These are phyloP conservation scores for Xerophyta viscosa DNA, from an alignment of 106 monocot genomes.

Conservation along the genomic window DNA sequence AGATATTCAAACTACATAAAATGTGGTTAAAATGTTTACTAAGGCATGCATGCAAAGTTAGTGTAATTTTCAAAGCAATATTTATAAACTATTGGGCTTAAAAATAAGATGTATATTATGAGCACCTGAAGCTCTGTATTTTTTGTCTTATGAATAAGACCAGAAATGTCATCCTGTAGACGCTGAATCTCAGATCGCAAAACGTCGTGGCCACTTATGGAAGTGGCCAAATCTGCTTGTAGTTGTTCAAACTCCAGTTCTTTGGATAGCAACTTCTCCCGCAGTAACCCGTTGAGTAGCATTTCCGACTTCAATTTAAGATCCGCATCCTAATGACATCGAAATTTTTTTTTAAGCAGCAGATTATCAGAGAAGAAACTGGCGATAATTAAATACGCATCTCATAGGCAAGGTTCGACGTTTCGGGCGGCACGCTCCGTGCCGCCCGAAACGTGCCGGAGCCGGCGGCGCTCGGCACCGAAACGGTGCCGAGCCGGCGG, in stretches of 20 bases:
- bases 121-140: slow-evolving; percentile 6
- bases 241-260: slow-evolving; percentile 8
- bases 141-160: slow-evolving; percentile 9
- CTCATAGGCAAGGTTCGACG: no score
- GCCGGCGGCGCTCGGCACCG: no score
- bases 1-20: no score
- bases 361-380: background rate
- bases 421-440: no score
- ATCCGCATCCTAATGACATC: slow-evolving; percentile 1
- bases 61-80: no score
- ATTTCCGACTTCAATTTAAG: slow-evolving; percentile 8
- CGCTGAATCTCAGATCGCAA: slow-evolving; percentile 11
- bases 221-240: slow-evolving; percentile 6
- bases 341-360: background rate
- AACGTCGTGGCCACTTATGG: background rate
- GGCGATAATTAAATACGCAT: background rate
- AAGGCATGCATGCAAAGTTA: no score
- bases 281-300: background rate
- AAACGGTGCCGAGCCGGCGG: no score
- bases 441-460: no score
- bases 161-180: slow-evolving; percentile 6
- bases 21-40: no score
- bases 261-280: slow-evolving; percentile 5
- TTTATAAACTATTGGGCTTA: background rate
- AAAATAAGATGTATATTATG: background rate